Evolutionary conservation across 1,284 basidiomycete genomes (phyloP), one percentile per base, ranked within the genome.

Genomic region (Pseudozyma thailandica): DNA sequence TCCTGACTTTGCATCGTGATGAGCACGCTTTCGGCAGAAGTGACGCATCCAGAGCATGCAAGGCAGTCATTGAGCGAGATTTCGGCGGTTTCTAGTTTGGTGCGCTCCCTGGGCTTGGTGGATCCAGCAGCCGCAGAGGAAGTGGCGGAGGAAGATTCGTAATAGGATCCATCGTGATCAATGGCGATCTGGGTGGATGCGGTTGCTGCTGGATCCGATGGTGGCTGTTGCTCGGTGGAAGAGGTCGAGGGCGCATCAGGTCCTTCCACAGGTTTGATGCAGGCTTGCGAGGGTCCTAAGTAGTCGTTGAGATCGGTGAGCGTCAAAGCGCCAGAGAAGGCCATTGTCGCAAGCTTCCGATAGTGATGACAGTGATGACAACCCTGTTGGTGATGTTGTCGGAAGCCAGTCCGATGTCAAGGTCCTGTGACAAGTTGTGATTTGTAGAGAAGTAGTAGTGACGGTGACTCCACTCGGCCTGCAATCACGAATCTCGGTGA

Each of bases 231-330:
- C 28, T 16, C 44, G 33, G 83, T 77, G 83, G 33, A 37, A 15
- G 50, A 47, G 15, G 46, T 42, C 4, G 42, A 44, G 1, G 63
- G 57, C 16, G 57, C 52, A 44, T 51, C 50, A 10, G 53, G 41
- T 4, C 60, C 60, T 58, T 85, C 83, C 21, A 98, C 93, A 2
- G 96, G 95, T 81, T 98, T 98, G 84, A 98, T 98, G 84, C 96
- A 99, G 39, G 92, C 91, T 85, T 98, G 95, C 1, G 94, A 92
- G 3, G 96, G 96, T 0, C 93, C 93, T 47, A 99, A 92, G 83
- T 95, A 99, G 85, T 98, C 96, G 84, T 98, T 98, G 43, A 99
- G 88, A 84, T 98, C 95, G 18, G 93, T 94, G 33, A 96, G 85
- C 1, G 79, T 78, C 42, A 95, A 85, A 31, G 92, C 92, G 70